phyloP scores from a whole-genome alignment of 2,329 filamentous ascomycete genomes.

The Fusarium denticulatum region DNA sequence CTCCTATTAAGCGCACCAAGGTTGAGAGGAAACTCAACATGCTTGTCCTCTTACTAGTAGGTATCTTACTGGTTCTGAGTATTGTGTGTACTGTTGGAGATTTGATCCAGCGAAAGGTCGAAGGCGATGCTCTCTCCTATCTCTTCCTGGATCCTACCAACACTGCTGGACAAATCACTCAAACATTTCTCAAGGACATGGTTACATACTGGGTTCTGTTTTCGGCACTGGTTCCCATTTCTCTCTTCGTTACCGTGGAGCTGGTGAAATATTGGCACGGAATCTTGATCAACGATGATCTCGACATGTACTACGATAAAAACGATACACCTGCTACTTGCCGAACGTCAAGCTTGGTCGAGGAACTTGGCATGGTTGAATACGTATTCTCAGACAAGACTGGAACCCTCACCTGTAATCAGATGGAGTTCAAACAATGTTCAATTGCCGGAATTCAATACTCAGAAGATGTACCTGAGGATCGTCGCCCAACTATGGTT shows the following conservation, averaged over 20 bases:
- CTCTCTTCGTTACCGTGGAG: constrained; percentile 96
- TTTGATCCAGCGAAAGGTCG: constrained; percentile 77
- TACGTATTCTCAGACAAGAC: constrained; percentile 99
- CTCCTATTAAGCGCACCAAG: constrained; percentile 96
- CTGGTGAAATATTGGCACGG: constrained; percentile 98
- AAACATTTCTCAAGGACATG: constrained; percentile 91
- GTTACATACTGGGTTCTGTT: constrained; percentile 99
- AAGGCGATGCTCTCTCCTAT: constrained; percentile 73
- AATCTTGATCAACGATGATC: constrained; percentile 96
- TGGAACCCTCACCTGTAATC: constrained; percentile 95
- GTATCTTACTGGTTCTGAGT: constrained; percentile 84
- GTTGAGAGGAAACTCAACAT: constrained; percentile 94
- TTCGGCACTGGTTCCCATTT: constrained; percentile 95
- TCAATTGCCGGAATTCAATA: constrained; percentile 95
- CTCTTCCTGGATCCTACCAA: constrained; percentile 73
- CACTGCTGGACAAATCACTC: constrained; percentile 64
- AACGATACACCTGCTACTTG: constrained; percentile 96
- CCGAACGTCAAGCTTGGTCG: constrained; percentile 93
- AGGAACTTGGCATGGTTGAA: constrained; percentile 97
- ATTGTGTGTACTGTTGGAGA: constrained; percentile 93
- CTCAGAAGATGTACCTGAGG: constrained; percentile 89
- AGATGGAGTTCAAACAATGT: constrained; percentile 98
- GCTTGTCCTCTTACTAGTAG: constrained; percentile 90
- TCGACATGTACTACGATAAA: constrained; percentile 97
- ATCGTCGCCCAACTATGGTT: constrained; percentile 80